Evolutionary conservation across 2,329 filamentous ascomycete genomes (phyloP), one percentile per base, ranked within the genome.

Genomic region (Neonectria punicea): DNA sequence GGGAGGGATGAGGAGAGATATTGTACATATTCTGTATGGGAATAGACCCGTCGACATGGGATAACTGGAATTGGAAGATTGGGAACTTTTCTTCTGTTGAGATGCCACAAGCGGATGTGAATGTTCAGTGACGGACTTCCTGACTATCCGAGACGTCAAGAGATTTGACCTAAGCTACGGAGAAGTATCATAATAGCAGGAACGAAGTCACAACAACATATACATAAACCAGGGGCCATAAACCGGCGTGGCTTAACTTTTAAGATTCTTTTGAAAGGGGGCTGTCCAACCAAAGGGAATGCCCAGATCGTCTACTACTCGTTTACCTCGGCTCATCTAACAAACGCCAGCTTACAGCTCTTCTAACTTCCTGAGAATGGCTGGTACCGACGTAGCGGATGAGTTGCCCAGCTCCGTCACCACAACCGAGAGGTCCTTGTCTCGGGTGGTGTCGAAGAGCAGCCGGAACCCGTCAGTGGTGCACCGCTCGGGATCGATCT

Each of bases 391-490:
- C 73, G 92, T 94, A 1, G 94, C 92, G 55, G 94, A 93, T 67
- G 97, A 87, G 74, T 89, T 93, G 46, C 95, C 96, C 76, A 95
- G 90, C 81, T 99, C 96, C 3, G 94, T 98, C 54, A 98, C 89
- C 44, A 99, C 91, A 79, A 94, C 92, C 43, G 93, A 91, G 69
- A 98, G 90, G 75, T 93, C 94, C 73, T 93, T 91, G 4, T 93
- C 92, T 14, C 91, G 92, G 1, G 96, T 99, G 53, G 95, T 93
- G 78, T 99, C 96, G 76, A 97, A 98, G 80, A 98, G 89, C 65
- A 98, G 86, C 18, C 87, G 80, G 76, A 89, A 87, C 4, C 79
- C 81, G 43, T 82, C 82, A 18, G 81, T 80, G 16, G 84, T 82
- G 81, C 81, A 93, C 85, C 79, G 92, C 88, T 80, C 93, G 75